Conservation (phyloP, 208 protist genomes). For the Leishmania gerbilli region DNA sequence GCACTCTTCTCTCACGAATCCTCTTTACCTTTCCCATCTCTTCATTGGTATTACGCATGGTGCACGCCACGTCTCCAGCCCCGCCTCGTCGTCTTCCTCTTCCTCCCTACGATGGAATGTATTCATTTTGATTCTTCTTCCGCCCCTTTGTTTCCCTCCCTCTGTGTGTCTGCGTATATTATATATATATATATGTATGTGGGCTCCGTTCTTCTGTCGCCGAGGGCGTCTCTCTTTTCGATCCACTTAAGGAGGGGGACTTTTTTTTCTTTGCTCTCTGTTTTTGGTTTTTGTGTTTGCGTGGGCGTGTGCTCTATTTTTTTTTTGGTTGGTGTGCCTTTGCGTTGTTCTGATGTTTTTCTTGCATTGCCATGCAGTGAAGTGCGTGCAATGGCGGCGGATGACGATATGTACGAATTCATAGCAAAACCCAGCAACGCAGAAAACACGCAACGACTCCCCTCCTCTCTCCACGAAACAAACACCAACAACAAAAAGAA, state of each 20-base stretch:
- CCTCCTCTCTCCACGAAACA: not conserved
- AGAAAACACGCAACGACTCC: not conserved
- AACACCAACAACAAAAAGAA: not conserved
- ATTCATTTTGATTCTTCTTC: not conserved
- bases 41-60: slow-evolving; percentile 6
- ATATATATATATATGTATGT: not conserved
- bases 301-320: not conserved
- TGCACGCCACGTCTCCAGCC: not conserved
- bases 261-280: not conserved
- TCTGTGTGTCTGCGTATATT: not conserved
- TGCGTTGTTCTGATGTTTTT: not conserved
- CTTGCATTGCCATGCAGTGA: not conserved
- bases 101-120: not conserved
- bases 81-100: not conserved
- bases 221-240: not conserved
- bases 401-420: not conserved
- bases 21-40: not conserved
- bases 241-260: not conserved
- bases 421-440: not conserved
- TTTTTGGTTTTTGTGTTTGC: not conserved
- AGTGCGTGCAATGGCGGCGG: not conserved
- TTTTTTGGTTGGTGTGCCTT: not conserved
- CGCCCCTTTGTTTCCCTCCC: not conserved
- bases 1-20: not conserved
- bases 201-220: not conserved